These are phyloP conservation scores for Aspergillus pseudoterreus DNA, from an alignment of 2,329 filamentous ascomycete genomes.

Conservation along the genomic window DNA sequence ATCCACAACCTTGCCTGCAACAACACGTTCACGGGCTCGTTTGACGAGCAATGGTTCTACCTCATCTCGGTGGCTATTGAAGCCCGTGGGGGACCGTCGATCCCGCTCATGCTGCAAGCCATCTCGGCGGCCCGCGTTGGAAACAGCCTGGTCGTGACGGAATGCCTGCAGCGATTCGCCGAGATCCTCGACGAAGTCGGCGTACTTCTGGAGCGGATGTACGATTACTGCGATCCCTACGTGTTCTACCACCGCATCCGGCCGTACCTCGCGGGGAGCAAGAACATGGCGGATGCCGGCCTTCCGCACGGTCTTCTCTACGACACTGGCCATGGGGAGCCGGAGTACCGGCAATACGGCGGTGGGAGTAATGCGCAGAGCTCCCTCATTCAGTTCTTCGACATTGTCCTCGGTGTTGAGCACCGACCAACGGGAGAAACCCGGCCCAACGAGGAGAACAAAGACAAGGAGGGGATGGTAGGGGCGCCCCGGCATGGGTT, in stretches of 20 bases:
- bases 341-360: slow-evolving; percentile 76
- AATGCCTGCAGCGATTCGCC: slow-evolving; percentile 75
- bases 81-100: slow-evolving; percentile 79
- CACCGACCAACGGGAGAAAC: slow-evolving; percentile 83
- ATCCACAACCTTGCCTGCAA: slow-evolving; percentile 86
- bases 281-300: slow-evolving; percentile 95
- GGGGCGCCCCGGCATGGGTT: slow-evolving; percentile 72
- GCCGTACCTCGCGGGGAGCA: slow-evolving; percentile 92
- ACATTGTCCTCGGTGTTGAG: slow-evolving; percentile 82
- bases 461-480: slow-evolving; percentile 42
- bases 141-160: slow-evolving; percentile 68
- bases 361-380: slow-evolving; percentile 97
- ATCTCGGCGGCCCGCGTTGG: slow-evolving; percentile 72
- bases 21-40: slow-evolving; percentile 85
- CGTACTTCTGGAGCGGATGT: slow-evolving; percentile 77
- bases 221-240: slow-evolving; percentile 89
- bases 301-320: slow-evolving; percentile 84
- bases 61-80: slow-evolving; percentile 94
- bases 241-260: slow-evolving; percentile 95
- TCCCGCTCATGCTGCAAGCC: slow-evolving; percentile 83
- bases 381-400: slow-evolving; percentile 96
- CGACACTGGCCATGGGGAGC: slow-evolving; percentile 68
- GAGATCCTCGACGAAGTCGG: slow-evolving; percentile 84
- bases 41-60: slow-evolving; percentile 99
- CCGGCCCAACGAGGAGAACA: slow-evolving; percentile 31